Conservation (phyloP, 495 filamentous ascomycete genomes). For the Aspergillus olivimuriae region DNA sequence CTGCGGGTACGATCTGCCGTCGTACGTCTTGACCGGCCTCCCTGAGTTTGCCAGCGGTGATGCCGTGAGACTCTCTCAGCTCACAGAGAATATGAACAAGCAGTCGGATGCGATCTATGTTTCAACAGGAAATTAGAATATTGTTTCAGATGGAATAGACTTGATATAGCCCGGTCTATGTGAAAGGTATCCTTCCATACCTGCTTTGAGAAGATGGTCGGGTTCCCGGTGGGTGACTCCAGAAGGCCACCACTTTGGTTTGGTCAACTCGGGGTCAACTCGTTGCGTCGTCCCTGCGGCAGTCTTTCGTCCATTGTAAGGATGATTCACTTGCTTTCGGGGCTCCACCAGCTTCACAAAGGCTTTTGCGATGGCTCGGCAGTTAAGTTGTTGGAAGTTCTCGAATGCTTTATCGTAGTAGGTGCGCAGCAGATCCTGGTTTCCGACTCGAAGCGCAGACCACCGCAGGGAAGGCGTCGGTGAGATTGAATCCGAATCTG, state of each 20-base stretch:
- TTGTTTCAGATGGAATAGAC: too few relatives aligned
- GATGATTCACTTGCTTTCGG: constrained; percentile 69
- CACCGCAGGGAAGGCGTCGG: constrained; percentile 21
- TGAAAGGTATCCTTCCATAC: constrained; percentile 33
- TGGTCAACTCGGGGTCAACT: constrained; percentile 37
- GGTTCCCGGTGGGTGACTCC: constrained; percentile 66
- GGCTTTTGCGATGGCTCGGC: constrained; percentile 65
- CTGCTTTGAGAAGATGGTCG: constrained; percentile 67
- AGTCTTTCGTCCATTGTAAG: constrained; percentile 59
- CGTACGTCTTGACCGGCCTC: constrained; percentile 39
- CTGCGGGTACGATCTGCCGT: constrained; percentile 29
- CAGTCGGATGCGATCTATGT: constrained; percentile 52
- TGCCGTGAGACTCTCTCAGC: constrained; percentile 31
- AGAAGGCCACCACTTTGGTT: constrained; percentile 76
- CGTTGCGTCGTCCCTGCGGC: constrained; percentile 32
- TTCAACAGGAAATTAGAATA: not conserved
- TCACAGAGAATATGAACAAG: constrained; percentile 56
- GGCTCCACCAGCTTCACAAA: constrained; percentile 72
- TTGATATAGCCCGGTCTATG: not conserved
- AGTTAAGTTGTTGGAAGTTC: constrained; percentile 61
- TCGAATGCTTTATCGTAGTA: constrained; percentile 61
- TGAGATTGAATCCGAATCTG: constrained; percentile 16
- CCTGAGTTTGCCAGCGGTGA: constrained; percentile 38
- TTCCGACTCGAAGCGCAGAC: constrained; percentile 48
- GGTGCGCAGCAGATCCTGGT: constrained; percentile 48